These are phyloP conservation scores for Vigna mungo DNA, from an alignment of 306 rosid species.

Conservation along the genomic window DNA sequence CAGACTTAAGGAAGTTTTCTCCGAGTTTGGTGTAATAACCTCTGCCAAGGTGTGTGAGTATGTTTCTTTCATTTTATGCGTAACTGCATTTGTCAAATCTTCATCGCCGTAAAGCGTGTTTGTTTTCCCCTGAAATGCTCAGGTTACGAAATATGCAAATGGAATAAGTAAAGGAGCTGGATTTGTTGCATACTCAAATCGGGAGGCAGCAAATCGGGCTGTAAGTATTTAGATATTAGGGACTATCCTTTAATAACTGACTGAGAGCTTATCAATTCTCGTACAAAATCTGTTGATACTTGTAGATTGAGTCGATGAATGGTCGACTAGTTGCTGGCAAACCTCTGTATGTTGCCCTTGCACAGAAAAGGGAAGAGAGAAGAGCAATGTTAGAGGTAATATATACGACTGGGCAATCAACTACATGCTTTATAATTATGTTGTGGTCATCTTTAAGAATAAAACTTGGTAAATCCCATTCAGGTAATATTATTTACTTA, in stretches of 20 bases:
- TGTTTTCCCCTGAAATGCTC: slow-evolving; percentile 17
- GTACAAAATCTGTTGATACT: slow-evolving; percentile 12
- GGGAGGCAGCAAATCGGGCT: slow-evolving; percentile 61
- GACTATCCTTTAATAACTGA: not conserved
- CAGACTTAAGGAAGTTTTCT: slow-evolving; percentile 51
- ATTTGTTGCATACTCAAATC: slow-evolving; percentile 58
- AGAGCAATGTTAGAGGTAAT: slow-evolving; percentile 63
- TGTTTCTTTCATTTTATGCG: not conserved
- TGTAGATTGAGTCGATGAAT: slow-evolving; percentile 58
- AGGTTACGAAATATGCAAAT: slow-evolving; percentile 56
- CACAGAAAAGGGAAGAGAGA: slow-evolving; percentile 63
- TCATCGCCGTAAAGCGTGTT: not conserved
- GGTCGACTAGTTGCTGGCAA: slow-evolving; percentile 55
- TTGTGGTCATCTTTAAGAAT: slow-evolving; percentile 1
- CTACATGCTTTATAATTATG: not conserved
- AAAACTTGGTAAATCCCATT: not conserved
- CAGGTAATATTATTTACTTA: not conserved
- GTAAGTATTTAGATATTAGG: slow-evolving; percentile 42
- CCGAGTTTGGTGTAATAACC: slow-evolving; percentile 50
- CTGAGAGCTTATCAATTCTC: not conserved
- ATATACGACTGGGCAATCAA: not conserved
- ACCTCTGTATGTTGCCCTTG: slow-evolving; percentile 64
- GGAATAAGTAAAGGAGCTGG: slow-evolving; percentile 60
- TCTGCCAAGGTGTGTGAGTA: slow-evolving; percentile 47
- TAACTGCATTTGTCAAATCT: not conserved